A percentile compares a stretch with the other conserved stretches of the same genome.
Evolutionary conservation across 2,329 filamentous ascomycete species (phyloP).

Genomic region (Cercospora sojina): DNA sequence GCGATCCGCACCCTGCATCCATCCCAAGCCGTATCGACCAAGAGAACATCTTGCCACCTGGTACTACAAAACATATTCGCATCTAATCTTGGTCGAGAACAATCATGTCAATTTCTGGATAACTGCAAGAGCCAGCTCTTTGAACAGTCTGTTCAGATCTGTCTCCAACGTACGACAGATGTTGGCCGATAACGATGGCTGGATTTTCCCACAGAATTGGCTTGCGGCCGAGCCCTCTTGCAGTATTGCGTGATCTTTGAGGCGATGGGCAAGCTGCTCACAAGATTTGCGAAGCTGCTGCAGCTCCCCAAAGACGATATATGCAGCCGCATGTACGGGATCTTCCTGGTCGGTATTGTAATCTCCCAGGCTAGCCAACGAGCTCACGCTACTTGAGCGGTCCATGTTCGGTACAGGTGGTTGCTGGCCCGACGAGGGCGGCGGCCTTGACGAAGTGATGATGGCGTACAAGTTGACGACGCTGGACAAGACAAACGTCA

Average conservation of each 20-base stretch:
- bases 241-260: background rate
- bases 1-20: background rate
- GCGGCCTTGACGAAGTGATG: background rate
- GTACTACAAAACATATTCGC: background rate
- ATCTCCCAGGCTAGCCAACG: background rate
- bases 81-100: background rate
- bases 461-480: slow-evolving; percentile 1
- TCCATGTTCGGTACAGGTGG: background rate
- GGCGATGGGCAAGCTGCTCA: background rate
- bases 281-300: slow-evolving; percentile 1
- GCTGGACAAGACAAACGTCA: background rate
- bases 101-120: background rate
- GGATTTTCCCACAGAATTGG: background rate
- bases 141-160: background rate
- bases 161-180: background rate
- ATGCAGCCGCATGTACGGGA: background rate
- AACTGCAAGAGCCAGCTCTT: background rate
- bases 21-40: background rate
- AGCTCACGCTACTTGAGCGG: background rate
- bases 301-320: background rate
- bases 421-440: background rate
- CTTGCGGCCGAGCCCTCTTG: background rate
- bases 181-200: background rate
- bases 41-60: background rate
- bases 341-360: background rate